Base-by-base conservation (phyloP, 768 basidiomycete genomes). In the Holtermannia corniformis region DNA sequence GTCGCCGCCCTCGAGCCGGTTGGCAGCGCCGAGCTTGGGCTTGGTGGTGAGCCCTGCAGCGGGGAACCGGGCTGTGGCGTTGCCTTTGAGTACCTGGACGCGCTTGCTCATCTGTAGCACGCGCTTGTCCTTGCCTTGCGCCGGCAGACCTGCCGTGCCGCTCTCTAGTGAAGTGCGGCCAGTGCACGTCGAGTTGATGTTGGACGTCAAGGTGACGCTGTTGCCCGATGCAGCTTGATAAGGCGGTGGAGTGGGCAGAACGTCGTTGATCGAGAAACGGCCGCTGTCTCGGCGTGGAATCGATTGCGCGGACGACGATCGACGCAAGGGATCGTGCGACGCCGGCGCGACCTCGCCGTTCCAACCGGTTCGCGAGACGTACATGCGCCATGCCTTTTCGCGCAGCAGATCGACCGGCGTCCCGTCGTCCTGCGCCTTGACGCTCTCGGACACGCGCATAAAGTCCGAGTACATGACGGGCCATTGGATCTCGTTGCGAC, bases 161-260 rank as follows among this genome's bases (percentile, higher is more conserved):
- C 37, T 43, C 3, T 32, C 24, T 14, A 28, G 40, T 24, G 47
- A 42, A 37, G 7, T 37, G 14, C 51, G 42, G 14, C 25, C 32
- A 49, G 50, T 54, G 10, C 47, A 54, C 16, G 73, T 75, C 5
- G 90, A 92, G 1, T 87, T 89, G 37, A 86, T 85, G 21, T 84
- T 86, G 2, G 91, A 95, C 1, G 93, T 91, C 64, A 97, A 83
- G 37, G 81, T 79, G 44, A 96, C 90, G 57, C 87, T 91, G 74
- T 99, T 97, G 4, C 92, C 92, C 5, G 92, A 96, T 1, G 93
- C 93, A 32, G 90, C 89, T 25, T 66, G 61, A 48, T 72, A 72
- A 1, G 70, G 70, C 40, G 43, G 53, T 10, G 54, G 42, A 24
- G 49, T 50, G 20, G 66, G 62, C 5, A 60, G 57, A 49, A 54